These are phyloP conservation scores for Cytospora schulzeri DNA, from an alignment of 2,329 filamentous ascomycete species.

Conservation along the genomic window DNA sequence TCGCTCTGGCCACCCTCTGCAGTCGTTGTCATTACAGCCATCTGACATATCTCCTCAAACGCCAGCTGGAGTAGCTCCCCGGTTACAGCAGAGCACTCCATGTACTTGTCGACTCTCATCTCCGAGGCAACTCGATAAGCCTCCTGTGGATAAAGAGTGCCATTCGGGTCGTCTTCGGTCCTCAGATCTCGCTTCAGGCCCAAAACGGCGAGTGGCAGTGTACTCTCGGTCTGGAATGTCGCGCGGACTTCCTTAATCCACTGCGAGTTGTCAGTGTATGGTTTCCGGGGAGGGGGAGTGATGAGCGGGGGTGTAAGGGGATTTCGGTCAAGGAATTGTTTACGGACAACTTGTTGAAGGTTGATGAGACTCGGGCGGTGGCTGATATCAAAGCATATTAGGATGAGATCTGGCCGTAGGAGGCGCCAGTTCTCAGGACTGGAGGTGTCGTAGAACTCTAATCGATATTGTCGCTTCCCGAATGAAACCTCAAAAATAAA, in stretches of 20 bases:
- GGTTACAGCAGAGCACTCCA: constrained; percentile 64
- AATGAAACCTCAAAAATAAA: constrained; percentile 59
- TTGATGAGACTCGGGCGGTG: constrained; percentile 60
- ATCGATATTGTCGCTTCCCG: constrained; percentile 49
- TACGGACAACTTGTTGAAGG: constrained; percentile 56
- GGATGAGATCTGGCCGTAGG: constrained; percentile 59
- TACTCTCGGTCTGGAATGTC: constrained; percentile 50
- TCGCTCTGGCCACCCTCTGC: constrained; percentile 55
- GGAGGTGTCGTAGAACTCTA: constrained; percentile 63
- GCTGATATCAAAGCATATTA: constrained; percentile 65
- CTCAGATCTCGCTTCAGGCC: constrained; percentile 64
- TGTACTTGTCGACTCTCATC: constrained; percentile 63
- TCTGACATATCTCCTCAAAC: constrained; percentile 63
- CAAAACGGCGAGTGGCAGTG: constrained; percentile 57
- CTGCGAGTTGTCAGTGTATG: constrained; percentile 39
- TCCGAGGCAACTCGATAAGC: constrained; percentile 58
- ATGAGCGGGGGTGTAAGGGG: neutral
- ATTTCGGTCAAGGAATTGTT: no score
- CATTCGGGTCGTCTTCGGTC: constrained; percentile 60
- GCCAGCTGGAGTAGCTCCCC: constrained; percentile 60
- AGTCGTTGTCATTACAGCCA: constrained; percentile 52
- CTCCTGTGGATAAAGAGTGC: constrained; percentile 63
- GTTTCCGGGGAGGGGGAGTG: neutral
- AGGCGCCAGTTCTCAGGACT: constrained; percentile 60
- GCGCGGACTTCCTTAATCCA: constrained; percentile 59